Evolutionary conservation across 257 asterid genomes (phyloP).

Genomic region (Primulina eburnea): DNA sequence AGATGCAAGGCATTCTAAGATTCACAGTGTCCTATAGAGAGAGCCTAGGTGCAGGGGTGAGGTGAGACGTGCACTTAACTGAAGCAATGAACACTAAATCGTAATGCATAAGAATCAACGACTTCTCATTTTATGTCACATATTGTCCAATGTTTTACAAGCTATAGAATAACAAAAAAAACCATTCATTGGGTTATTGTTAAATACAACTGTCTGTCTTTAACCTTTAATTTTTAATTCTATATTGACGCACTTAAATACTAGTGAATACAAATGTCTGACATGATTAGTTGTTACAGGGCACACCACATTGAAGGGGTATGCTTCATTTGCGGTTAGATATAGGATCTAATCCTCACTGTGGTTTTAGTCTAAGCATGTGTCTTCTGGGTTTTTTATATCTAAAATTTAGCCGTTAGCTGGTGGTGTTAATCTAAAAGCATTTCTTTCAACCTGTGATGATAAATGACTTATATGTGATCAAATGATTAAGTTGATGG

Average conservation of each 20-base stretch:
- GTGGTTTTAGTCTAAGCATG: neutral
- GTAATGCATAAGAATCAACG: neutral
- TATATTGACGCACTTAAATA: neutral
- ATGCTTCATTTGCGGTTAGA: neutral
- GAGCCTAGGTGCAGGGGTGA: neutral
- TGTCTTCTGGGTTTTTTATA: too few species aligned
- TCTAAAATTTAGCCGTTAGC: too few species aligned
- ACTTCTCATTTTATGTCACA: neutral
- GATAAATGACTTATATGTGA: slow-evolving; percentile 5
- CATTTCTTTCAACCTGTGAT: too few species aligned
- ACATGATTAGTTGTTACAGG: neutral
- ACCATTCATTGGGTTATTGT: neutral
- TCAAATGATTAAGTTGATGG: neutral
- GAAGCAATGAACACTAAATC: neutral
- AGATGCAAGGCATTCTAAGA: neutral
- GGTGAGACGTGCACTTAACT: neutral
- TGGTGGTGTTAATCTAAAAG: too few species aligned
- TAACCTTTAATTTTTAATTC: too few species aligned
- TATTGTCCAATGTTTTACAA: neutral
- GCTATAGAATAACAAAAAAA: too few species aligned
- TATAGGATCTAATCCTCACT: neutral
- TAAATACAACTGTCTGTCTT: neutral
- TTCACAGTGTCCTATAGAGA: neutral
- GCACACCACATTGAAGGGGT: neutral
- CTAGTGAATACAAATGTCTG: too few species aligned